Evolutionary conservation across 148 eudicot species (phyloP), one percentile per base, ranked within the genome.

Genomic region (Suaeda aralocaspica): DNA sequence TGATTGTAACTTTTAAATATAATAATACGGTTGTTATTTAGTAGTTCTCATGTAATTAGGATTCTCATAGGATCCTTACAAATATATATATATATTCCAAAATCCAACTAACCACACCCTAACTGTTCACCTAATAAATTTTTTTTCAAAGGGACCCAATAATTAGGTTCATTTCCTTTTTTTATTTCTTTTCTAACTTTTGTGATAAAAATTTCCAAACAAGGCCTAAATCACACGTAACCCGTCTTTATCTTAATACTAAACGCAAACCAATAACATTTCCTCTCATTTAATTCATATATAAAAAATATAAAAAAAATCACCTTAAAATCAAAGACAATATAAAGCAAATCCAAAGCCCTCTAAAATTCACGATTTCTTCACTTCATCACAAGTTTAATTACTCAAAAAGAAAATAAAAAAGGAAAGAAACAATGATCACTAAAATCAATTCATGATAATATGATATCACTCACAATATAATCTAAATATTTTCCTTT

Each of bases 341-440:
- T 3, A 3, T 24, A 63, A 63, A 21, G 19, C 67, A 63, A 25
- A 16, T 41, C 25, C 19, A 66, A 66, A 46, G 11, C 24, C 55
- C 36, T 28, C 25, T 30, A 19, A 18, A 65, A 46, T 62, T 21
- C 48, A 62, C 46, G 28, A 62, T 62, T 42, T 18, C 25, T 18
- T 21, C 58, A 53, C 19, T 21, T 53, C 58, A 59, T 30, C 64
- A 59, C n/a, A n/a, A n/a, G n/a, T n/a, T n/a, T n/a, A n/a, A n/a
- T n/a, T n/a, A n/a, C n/a, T n/a, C n/a, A n/a, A n/a, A n/a, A n/a
- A n/a, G n/a, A n/a, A n/a, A n/a, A n/a, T n/a, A n/a, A n/a, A n/a
- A n/a, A n/a, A n/a, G n/a, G n/a, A n/a, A n/a, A n/a, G n/a, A n/a
- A n/a, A 3, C 39, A 15, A 45, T 22, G 31, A 64, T 64, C 33